Evolutionary conservation across 2,329 filamentous ascomycete species (phyloP), one percentile per base, ranked within the genome.

Genomic region (Hypoxylon sp.): DNA sequence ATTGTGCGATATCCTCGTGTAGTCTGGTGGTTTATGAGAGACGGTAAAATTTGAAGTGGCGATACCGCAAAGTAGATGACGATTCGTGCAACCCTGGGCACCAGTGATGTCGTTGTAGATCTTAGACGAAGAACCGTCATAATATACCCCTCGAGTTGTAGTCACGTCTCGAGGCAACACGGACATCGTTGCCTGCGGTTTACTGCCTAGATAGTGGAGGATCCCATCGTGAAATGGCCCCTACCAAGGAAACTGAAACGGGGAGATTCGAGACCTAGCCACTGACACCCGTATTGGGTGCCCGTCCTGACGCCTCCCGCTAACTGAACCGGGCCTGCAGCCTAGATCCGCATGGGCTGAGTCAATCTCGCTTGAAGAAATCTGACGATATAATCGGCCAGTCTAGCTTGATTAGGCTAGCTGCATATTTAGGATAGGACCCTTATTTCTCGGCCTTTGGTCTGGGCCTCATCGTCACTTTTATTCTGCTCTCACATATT

Each of bases 181-280:
- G 40, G 59, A 1, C 51, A 62, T 56, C 22, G 49, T 27, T 68
- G 64, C 64, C 64, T 68, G 30, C n/a, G 20, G 20, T 42, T 31
- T 59, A 17, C 33, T 55, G 53, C 40, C 30, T 48, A 17, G 8
- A 33, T 13, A 8, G 20, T n/a, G 13, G 11, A 31, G 20, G 27
- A 40, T 13, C 6, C 33, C 22, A 27, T 51, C 6, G 25, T 6
- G 54, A 57, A 42, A n/a, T 20, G 20, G 44, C 25, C 17, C 30
- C 56, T 49, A 37, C 17, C 20, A 17, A 31, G 17, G 40, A 11
- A 44, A 48, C 40, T 48, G 17, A 31, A 20, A 37, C 11, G n/a
- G 40, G 7, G 17, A 44, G 17, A n/a, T 37, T 14, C 20, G 30
- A 3, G 20, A 20, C 20, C 20, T 30, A 6, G 30, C 27, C 25